phyloP scores from a whole-genome alignment of 768 basidiomycete species.

The Lactifluus pinguis region DNA sequence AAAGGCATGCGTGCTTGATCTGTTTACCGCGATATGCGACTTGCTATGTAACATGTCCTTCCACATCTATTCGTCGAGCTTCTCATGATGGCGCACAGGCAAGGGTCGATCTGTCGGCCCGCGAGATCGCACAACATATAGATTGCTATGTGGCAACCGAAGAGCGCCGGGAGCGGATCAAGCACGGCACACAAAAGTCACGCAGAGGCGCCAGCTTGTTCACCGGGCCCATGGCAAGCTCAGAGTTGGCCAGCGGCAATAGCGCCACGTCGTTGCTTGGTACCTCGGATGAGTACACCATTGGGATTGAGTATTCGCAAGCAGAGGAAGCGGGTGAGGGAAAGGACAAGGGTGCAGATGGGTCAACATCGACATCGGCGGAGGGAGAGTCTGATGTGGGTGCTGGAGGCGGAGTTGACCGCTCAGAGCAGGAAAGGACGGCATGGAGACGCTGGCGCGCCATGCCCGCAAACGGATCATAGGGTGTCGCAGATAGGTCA shows the following conservation, averaged over 20 bases:
- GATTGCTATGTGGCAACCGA: constrained; percentile 86
- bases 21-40: constrained; percentile 45
- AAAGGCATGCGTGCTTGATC: constrained; percentile 41
- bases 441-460: constrained; percentile 65
- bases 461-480: constrained; percentile 89
- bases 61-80: constrained; percentile 72
- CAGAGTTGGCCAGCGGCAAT: constrained; percentile 84
- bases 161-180: constrained; percentile 80
- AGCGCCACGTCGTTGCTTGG: constrained; percentile 82
- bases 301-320: too few relatives aligned
- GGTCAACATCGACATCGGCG: background rate
- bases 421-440: constrained; percentile 27
- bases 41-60: constrained; percentile 72
- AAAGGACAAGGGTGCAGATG: too few relatives aligned
- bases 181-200: constrained; percentile 91
- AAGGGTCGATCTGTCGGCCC: constrained; percentile 79
- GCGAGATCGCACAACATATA: constrained; percentile 84
- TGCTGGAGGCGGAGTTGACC: background rate
- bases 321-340: too few relatives aligned
- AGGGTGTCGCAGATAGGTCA: constrained; percentile 76
- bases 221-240: constrained; percentile 82
- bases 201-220: constrained; percentile 88
- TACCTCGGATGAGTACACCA: constrained; percentile 86
- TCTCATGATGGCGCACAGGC: constrained; percentile 76
- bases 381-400: background rate